Conservation (phyloP, 2,329 filamentous ascomycete species). For the Trichocomaceae sp. region DNA sequence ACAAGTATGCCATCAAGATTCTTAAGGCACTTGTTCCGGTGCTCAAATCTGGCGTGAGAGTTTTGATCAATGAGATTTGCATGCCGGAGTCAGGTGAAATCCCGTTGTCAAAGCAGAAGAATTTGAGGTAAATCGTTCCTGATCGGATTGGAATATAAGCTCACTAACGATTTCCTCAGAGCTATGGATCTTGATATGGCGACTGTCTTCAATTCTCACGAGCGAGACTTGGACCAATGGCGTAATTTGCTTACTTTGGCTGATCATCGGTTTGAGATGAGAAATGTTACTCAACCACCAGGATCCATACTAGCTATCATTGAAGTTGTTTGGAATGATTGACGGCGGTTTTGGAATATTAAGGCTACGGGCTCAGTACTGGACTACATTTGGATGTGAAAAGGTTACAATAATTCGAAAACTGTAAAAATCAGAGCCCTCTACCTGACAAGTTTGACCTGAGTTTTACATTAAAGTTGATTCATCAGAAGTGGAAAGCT, state of each 20-base stretch:
- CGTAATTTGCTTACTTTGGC: background rate
- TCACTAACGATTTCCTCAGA: background rate
- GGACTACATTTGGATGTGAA: no score
- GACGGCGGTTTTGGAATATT: no score
- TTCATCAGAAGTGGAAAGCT: no score
- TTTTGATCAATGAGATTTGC: background rate
- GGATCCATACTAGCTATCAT: background rate
- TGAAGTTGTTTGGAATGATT: constrained; percentile 1
- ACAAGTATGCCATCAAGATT: constrained; percentile 23
- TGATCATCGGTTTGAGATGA: background rate
- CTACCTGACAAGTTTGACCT: no score
- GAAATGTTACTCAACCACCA: background rate
- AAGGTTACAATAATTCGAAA: no score
- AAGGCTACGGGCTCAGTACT: no score
- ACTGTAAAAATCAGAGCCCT: no score
- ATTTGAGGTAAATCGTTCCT: background rate
- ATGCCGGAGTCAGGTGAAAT: background rate
- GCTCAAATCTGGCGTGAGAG: background rate
- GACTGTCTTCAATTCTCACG: background rate
- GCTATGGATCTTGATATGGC: background rate
- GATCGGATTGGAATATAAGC: no score
- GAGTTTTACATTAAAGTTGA: no score
- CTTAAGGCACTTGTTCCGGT: background rate
- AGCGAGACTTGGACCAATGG: background rate
- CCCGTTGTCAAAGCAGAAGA: background rate